A percentile compares a stretch with the other conserved stretches of the same genome.
Conservation (phyloP, 306 rosid genomes). For the Echinosophora koreensis region DNA sequence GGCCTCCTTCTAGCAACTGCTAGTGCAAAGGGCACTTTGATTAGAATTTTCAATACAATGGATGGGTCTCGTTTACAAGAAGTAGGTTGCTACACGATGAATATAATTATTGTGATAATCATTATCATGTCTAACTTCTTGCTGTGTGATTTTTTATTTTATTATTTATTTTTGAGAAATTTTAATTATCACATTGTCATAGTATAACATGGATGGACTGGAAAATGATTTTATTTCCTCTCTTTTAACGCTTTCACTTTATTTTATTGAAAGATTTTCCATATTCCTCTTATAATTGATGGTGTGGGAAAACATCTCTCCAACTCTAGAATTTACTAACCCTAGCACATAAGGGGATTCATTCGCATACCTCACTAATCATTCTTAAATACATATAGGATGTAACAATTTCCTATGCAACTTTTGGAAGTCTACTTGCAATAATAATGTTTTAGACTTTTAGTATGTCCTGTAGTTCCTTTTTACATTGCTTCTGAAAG, state of each 20-base stretch:
- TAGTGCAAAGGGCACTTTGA: constrained; percentile 89
- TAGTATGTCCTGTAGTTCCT: background rate
- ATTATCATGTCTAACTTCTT: constrained; percentile 33
- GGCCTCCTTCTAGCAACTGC: constrained; percentile 99
- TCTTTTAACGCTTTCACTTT: background rate
- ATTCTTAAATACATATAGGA: constrained; percentile 7
- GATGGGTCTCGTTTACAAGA: constrained; percentile 92
- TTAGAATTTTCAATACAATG: constrained; percentile 96
- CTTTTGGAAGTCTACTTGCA: constrained; percentile 5
- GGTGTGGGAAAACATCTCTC: constrained; percentile 14
- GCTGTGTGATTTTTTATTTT: constrained; percentile 22
- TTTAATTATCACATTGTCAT: constrained; percentile 11
- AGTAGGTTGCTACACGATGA: constrained; percentile 57
- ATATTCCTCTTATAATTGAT: constrained; percentile 14
- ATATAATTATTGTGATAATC: constrained; percentile 36
- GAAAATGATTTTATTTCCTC: constrained; percentile 17
- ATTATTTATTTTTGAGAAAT: background rate
- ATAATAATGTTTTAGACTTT: background rate
- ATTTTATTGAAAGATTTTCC: background rate
- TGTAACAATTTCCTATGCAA: background rate
- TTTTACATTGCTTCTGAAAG: background rate
- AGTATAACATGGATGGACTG: constrained; percentile 20
- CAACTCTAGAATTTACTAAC: constrained; percentile 7
- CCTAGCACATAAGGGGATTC: background rate
- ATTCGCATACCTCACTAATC: constrained; percentile 11